Base-by-base conservation (phyloP, 495 filamentous ascomycete species). In the Durotheca rogersii region DNA sequence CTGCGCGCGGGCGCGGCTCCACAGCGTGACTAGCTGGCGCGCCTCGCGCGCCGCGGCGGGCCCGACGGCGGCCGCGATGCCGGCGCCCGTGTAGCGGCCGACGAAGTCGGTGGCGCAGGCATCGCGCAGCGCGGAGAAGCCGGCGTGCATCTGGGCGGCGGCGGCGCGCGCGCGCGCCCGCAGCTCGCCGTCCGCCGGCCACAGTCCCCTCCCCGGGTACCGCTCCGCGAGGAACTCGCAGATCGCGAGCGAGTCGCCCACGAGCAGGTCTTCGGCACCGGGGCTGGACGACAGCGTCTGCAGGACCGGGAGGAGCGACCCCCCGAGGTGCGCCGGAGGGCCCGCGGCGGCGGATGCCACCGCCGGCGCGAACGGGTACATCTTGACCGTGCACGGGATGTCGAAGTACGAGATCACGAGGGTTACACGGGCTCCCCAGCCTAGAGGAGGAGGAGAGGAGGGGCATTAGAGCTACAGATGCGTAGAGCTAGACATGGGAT, bases 161-260 rank as follows among this genome's bases (percentile, higher is more conserved):
- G 76, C 75, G 14, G 67, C 69, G 25, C 78, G 67, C 5, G 80
- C 79, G 10, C 77, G 64, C 0, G 76, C 76, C 47, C 78, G 64
- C 6, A 80, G 67, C 7, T 51, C 53, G 7, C 46, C 47, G 43
- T 74, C 74, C 16, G 56, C 25, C 0, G 80, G 80, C 69, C 76
- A 81, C 2, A 79, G 64, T 23, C 40, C 29, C 7, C 70, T 62
- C 6, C 70, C 53, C 0, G 75, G 75, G 53, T 74, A 47, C 1
- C 57, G 57, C 37, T 80, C 78, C 14, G 77, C 73, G 7, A 83
- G 68, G 53, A 73, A 76, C 43, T 81, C 77, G 63, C 67, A 64
- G 47, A 81, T 82, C 44, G 80, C 66, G 14, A 81, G 68, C 12
- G 78, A 80, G 43, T 81, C 79, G 39, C 61, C 67, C 30, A 81